These are phyloP conservation scores for Calonectria fujianensis DNA, from an alignment of 2,329 filamentous ascomycete species.

Conservation along the genomic window DNA sequence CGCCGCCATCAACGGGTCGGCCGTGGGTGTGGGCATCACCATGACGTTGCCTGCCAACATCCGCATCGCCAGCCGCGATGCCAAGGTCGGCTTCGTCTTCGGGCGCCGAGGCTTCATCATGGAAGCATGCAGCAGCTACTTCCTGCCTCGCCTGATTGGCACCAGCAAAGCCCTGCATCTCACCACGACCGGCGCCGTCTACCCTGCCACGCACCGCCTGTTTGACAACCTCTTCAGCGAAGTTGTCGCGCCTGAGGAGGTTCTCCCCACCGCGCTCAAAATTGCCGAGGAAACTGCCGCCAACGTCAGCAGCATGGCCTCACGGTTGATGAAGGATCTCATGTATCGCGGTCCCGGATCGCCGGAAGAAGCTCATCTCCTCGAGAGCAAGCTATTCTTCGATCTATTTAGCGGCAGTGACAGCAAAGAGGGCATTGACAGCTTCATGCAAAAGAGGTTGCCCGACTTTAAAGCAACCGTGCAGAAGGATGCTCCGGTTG, in stretches of 20 bases:
- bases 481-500: slow-evolving; percentile 74
- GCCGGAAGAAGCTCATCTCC: slow-evolving; percentile 81
- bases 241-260: slow-evolving; percentile 74
- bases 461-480: slow-evolving; percentile 77
- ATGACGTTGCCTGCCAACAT: slow-evolving; percentile 75
- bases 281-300: slow-evolving; percentile 79
- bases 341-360: slow-evolving; percentile 76
- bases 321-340: slow-evolving; percentile 81
- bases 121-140: slow-evolving; percentile 83
- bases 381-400: slow-evolving; percentile 80
- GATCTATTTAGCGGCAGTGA: slow-evolving; percentile 76
- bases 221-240: slow-evolving; percentile 80
- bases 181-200: slow-evolving; percentile 79
- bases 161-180: slow-evolving; percentile 78
- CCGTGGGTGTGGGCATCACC: slow-evolving; percentile 77
- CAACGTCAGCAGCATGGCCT: slow-evolving; percentile 79
- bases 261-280: slow-evolving; percentile 78
- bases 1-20: slow-evolving; percentile 75
- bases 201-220: slow-evolving; percentile 69
- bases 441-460: slow-evolving; percentile 82
- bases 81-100: slow-evolving; percentile 86
- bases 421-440: slow-evolving; percentile 79
- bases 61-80: slow-evolving; percentile 71
- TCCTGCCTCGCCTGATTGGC: slow-evolving; percentile 82
- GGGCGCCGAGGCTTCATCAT: slow-evolving; percentile 80